These are phyloP conservation scores for Lyophyllum atratum DNA, from an alignment of 768 basidiomycete species.

Conservation along the genomic window DNA sequence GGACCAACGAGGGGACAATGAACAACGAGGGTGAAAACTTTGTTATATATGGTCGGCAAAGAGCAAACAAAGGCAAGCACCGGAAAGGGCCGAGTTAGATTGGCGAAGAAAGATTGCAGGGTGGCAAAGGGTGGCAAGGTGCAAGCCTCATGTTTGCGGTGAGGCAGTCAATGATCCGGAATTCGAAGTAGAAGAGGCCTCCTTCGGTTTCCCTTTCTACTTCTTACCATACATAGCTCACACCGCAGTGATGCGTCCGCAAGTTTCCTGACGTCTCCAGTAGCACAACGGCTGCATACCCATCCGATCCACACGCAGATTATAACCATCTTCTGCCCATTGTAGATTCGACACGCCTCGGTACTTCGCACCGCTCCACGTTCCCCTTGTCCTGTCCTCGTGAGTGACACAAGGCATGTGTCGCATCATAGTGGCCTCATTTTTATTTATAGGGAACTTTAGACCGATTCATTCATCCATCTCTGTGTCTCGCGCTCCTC, in stretches of 20 bases:
- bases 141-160: conserved; percentile 45
- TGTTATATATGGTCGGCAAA: not conserved
- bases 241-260: conserved; percentile 13
- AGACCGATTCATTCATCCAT: conserved; percentile 12
- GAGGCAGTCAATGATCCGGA: conserved; percentile 39
- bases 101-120: conserved; percentile 3
- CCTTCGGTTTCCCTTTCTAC: not conserved
- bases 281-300: conserved; percentile 9
- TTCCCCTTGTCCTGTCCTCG: conserved; percentile 35
- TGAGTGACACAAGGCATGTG: conserved; percentile 41
- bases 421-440: conserved; percentile 9
- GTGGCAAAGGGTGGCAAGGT: too few species aligned
- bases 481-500: conserved; percentile 4
- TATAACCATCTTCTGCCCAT: conserved; percentile 16
- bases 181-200: not conserved
- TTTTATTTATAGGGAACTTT: conserved; percentile 14
- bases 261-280: conserved; percentile 14
- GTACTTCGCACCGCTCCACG: conserved; percentile 31
- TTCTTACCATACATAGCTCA: conserved; percentile 4
- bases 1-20: too few species aligned
- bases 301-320: conserved; percentile 18
- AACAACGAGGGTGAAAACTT: too few species aligned
- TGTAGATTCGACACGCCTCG: conserved; percentile 19
- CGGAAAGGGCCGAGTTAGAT: conserved; percentile 8
- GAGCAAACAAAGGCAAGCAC: not conserved